A percentile compares a stretch with the other conserved stretches of the same genome.
Conservation (phyloP, 1,284 basidiomycete genomes). For the Violaceomyces palustris region DNA sequence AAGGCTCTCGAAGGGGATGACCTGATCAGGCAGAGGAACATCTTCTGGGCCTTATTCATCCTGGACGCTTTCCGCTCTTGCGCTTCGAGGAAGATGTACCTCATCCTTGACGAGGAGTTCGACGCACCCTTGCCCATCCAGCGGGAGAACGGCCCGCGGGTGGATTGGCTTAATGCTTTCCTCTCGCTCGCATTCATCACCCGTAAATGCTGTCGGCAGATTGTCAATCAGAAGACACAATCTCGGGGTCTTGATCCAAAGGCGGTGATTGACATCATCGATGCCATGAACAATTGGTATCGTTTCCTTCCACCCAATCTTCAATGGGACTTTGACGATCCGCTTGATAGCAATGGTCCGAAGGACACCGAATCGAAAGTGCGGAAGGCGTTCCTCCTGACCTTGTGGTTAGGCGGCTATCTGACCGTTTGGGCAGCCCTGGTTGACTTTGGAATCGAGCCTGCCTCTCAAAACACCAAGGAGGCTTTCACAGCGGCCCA, state of each 20-base stretch:
- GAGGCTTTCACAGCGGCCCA: too few species aligned
- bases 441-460: too few species aligned
- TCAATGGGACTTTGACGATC: constrained; percentile 20
- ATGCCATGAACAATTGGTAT: constrained; percentile 9
- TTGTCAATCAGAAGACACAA: constrained; percentile 6
- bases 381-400: too few species aligned
- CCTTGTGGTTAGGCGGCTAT: too few species aligned
- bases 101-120: constrained; percentile 11
- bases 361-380: constrained; percentile 6
- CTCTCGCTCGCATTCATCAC: constrained; percentile 9
- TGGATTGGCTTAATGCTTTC: constrained; percentile 10
- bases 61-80: constrained; percentile 22
- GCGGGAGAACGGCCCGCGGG: neutral
- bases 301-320: constrained; percentile 3
- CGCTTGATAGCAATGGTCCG: constrained; percentile 19
- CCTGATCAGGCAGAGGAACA: constrained; percentile 7
- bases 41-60: constrained; percentile 23
- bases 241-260: constrained; percentile 6
- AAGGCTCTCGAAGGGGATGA: constrained; percentile 10
- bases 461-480: too few species aligned
- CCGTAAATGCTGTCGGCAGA: constrained; percentile 4
- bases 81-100: constrained; percentile 8
- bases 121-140: constrained; percentile 1
- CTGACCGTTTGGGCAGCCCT: too few species aligned
- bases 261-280: constrained; percentile 6